Evolutionary conservation across 345 rosid species (phyloP), one percentile per base, ranked within the genome.

Genomic region (Murraya koenigii): DNA sequence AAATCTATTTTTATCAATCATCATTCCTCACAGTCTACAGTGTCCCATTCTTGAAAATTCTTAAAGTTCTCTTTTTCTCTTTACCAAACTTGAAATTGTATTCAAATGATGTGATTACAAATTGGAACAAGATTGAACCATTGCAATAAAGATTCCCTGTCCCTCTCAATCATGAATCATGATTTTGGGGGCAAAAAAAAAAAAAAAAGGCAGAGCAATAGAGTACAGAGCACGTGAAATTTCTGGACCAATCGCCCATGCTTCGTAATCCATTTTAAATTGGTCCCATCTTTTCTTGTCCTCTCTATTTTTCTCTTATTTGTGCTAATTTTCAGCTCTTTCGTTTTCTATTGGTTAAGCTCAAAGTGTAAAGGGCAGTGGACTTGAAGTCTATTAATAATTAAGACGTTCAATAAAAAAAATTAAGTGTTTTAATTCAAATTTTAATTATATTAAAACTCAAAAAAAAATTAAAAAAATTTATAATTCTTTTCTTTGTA

Each of bases 181-280:
- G 2, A 35, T 59, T 44, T 44, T 0, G 17, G 3, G 13, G 17
- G 1, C 11, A 55, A 35, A 44, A 44, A 44, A 3, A 8, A 39
- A 38, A 39, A 8, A 5, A 19, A 14, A 56, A 35, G 3, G 70
- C 15, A 28, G 65, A 28, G 17, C 77, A 74, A 5, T 49, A 44
- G 49, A 11, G 49, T 5, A 44, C 17, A 13, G 49, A 44, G 66
- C 83, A 79, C 38, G 87, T 80, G 83, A 82, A 77, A 17, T 41
- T 77, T 28, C 75, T 32, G 83, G 78, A 75, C 70, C 72, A 38
- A 41, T 73, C 2, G 35, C 5, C 75, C 19, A 30, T 17, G 39
- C 59, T 25, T 11, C 9, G 23, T 25, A 64, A 7, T 11, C 47
- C 23, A 64, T 68, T 63, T 61, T 6, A 41, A 1, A 22, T 26